Conservation (phyloP, 345 rosid species). For the Euphorbia pulcherrima region DNA sequence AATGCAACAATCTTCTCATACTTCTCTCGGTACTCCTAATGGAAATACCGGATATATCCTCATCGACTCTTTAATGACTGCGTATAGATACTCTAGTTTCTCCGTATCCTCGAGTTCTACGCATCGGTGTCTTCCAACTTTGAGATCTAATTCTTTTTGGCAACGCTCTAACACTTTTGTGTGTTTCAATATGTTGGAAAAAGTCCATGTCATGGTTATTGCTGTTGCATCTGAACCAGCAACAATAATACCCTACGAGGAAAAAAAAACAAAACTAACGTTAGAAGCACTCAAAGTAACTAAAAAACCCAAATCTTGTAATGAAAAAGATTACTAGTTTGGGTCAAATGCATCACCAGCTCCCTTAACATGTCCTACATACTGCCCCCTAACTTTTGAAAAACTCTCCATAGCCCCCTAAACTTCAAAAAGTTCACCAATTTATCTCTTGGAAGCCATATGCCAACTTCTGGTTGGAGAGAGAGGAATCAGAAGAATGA, state of each 20-base stretch:
- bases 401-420: no score
- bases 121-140: background rate
- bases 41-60: constrained; percentile 33
- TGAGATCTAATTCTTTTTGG: background rate
- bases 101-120: constrained; percentile 19
- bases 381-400: no score
- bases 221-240: background rate
- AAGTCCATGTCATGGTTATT: background rate
- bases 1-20: background rate
- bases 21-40: constrained; percentile 19
- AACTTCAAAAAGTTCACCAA: no score
- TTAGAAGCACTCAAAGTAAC: background rate
- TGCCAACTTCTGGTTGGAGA: no score
- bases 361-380: no score
- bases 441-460: no score
- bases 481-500: no score
- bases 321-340: no score
- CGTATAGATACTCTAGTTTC: constrained; percentile 18
- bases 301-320: no score
- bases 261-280: background rate
- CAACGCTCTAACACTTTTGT: background rate
- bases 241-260: background rate
- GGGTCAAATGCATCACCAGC: no score
- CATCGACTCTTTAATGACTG: constrained; percentile 37
- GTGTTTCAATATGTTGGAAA: constrained; percentile 4